These are phyloP conservation scores for Oleoguttula mirabilis DNA, from an alignment of 495 filamentous ascomycete genomes.

Conservation along the genomic window DNA sequence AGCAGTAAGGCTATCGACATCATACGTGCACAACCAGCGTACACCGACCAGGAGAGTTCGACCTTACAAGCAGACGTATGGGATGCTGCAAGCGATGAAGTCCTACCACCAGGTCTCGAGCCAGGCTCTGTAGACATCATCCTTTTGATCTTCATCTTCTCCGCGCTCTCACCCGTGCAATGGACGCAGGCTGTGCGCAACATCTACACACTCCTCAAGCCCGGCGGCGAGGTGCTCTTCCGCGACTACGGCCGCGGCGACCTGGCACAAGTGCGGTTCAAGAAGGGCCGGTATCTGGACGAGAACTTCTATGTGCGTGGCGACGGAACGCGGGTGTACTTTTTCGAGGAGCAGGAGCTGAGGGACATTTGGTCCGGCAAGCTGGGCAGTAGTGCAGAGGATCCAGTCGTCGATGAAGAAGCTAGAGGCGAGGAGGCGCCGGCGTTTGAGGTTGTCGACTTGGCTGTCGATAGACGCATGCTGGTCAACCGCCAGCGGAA, in stretches of 20 bases:
- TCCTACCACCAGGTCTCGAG: slow-evolving; percentile 60
- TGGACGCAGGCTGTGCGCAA: slow-evolving; percentile 77
- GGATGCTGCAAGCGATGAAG: slow-evolving; percentile 52
- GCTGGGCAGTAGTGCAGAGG: slow-evolving; percentile 5
- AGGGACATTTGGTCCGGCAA: slow-evolving; percentile 54
- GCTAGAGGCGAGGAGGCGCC: slow-evolving; percentile 10
- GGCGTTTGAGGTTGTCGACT: slow-evolving; percentile 55
- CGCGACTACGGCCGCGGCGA: slow-evolving; percentile 93
- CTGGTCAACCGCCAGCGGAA: slow-evolving; percentile 82
- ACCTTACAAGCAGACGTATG: slow-evolving; percentile 80
- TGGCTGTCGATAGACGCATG: slow-evolving; percentile 75
- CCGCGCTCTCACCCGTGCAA: slow-evolving; percentile 70
- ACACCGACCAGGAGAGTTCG: slow-evolving; percentile 41
- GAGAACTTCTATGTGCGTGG: slow-evolving; percentile 96
- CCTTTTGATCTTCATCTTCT: slow-evolving; percentile 93
- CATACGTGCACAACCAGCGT: slow-evolving; percentile 60
- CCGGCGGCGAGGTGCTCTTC: slow-evolving; percentile 80
- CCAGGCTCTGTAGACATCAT: slow-evolving; percentile 76
- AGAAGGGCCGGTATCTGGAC: slow-evolving; percentile 78
- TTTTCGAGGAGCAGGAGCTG: slow-evolving; percentile 81
- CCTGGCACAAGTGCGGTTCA: slow-evolving; percentile 91
- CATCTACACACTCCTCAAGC: slow-evolving; percentile 68
- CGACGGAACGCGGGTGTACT: slow-evolving; percentile 93
- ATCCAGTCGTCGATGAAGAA: slow-evolving; percentile 1
- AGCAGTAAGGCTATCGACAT: slow-evolving; percentile 81